These are phyloP conservation scores for Passiflora organensis DNA, from an alignment of 345 rosid species.

Conservation along the genomic window DNA sequence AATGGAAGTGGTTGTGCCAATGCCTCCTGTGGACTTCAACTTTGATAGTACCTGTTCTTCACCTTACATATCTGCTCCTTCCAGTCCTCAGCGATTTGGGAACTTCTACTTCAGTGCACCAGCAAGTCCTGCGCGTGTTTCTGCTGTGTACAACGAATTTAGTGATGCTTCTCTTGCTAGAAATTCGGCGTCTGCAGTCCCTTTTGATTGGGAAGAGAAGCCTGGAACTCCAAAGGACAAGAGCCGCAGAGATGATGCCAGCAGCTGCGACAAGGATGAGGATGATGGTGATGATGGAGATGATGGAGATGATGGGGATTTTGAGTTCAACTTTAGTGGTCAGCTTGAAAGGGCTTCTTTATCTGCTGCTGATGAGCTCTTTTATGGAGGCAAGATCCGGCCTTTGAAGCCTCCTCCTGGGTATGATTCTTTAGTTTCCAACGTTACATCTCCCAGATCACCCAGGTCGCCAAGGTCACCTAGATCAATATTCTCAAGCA, in stretches of 20 bases:
- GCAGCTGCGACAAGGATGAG: slow-evolving; percentile 4
- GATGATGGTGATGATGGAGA: slow-evolving; percentile 23
- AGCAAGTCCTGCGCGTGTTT: slow-evolving; percentile 50
- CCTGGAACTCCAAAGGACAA: too few relatives aligned
- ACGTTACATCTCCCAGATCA: slow-evolving; percentile 31
- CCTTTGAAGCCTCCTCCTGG: slow-evolving; percentile 54
- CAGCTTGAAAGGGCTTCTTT: slow-evolving; percentile 60
- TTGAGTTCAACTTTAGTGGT: slow-evolving; percentile 80
- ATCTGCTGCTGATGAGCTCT: slow-evolving; percentile 90
- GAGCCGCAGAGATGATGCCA: too few relatives aligned
- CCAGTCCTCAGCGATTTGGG: slow-evolving; percentile 75
- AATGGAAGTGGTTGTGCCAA: slow-evolving; percentile 42
- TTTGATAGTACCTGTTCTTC: slow-evolving; percentile 81
- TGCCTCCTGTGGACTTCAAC: slow-evolving; percentile 47
- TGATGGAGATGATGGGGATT: too few relatives aligned
- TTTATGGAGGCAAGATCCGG: slow-evolving; percentile 76
- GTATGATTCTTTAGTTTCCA: slow-evolving; percentile 22
- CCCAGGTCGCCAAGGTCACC: slow-evolving; percentile 47
- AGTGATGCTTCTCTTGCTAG: neutral
- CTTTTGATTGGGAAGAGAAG: slow-evolving; percentile 44
- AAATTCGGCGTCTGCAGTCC: slow-evolving; percentile 21
- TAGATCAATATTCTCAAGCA: slow-evolving; percentile 25
- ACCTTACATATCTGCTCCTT: slow-evolving; percentile 94
- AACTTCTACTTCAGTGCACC: slow-evolving; percentile 60
- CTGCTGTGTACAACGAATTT: slow-evolving; percentile 16